Conservation (phyloP, 1,284 basidiomycete species). For the Anthracocystis walkeri region DNA sequence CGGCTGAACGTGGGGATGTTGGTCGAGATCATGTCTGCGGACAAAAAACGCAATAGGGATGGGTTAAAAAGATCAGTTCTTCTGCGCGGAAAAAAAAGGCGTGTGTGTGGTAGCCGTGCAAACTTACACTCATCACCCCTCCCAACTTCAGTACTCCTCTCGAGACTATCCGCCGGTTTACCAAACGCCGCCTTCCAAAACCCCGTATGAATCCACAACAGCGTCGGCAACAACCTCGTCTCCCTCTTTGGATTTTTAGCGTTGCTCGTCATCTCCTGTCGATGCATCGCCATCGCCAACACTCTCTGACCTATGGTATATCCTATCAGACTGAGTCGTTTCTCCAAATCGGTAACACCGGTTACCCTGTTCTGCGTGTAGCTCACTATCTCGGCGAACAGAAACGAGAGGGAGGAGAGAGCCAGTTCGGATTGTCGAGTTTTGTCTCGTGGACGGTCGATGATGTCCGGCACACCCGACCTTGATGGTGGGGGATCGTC, state of each 20-base stretch:
- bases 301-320: slow-evolving; percentile 58
- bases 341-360: slow-evolving; percentile 92
- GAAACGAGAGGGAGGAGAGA: slow-evolving; percentile 52
- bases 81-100: not conserved
- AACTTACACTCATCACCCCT: slow-evolving; percentile 82
- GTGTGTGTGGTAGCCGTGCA: too few species aligned
- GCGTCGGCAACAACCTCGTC: slow-evolving; percentile 59
- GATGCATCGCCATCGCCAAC: slow-evolving; percentile 50
- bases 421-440: slow-evolving; percentile 47
- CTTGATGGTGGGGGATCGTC: not conserved
- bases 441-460: slow-evolving; percentile 64
- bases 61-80: too few species aligned
- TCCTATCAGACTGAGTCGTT: slow-evolving; percentile 55
- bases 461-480: slow-evolving; percentile 45
- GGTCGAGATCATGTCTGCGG: slow-evolving; percentile 90
- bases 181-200: slow-evolving; percentile 95
- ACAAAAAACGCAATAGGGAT: too few species aligned
- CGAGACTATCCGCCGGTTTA: slow-evolving; percentile 90
- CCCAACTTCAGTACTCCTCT: slow-evolving; percentile 86
- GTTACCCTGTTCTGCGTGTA: slow-evolving; percentile 94
- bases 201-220: slow-evolving; percentile 72
- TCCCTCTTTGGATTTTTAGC: slow-evolving; percentile 64
- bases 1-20: slow-evolving; percentile 92
- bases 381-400: slow-evolving; percentile 63
- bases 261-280: slow-evolving; percentile 53